Conservation (phyloP, 2,329 filamentous ascomycete species). For the Neofusicoccum cordaticola region DNA sequence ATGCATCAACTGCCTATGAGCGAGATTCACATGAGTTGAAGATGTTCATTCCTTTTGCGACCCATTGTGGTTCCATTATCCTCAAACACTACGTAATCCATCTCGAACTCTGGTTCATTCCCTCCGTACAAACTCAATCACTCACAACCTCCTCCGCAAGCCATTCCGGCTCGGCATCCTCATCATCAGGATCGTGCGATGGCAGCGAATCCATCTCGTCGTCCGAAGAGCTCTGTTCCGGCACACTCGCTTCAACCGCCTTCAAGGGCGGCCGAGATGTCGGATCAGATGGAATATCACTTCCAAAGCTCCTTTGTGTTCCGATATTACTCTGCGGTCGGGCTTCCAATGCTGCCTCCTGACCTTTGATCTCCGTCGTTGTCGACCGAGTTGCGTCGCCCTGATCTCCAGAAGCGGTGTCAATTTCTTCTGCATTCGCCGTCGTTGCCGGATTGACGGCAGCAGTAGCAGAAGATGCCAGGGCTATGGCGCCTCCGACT, state of each 20-base stretch:
- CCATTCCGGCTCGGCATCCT: conserved; percentile 65
- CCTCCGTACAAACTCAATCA: neutral
- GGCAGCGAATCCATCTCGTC: conserved; percentile 46
- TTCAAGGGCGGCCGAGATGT: neutral
- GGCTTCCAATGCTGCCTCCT: neutral
- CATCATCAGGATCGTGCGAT: conserved; percentile 63
- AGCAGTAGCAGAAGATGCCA: no score
- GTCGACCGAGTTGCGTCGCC: no score
- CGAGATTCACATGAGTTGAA: no score
- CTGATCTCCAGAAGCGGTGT: neutral
- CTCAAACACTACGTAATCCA: neutral
- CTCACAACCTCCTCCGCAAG: conserved; percentile 56
- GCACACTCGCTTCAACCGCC: neutral
- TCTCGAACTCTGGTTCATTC: neutral
- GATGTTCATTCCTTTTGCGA: no score
- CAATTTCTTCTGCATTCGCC: neutral
- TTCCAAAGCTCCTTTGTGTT: neutral
- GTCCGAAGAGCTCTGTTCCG: neutral
- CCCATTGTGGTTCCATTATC: no score
- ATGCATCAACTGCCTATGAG: no score
- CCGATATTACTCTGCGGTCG: neutral
- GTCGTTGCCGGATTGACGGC: no score
- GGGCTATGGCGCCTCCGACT: no score
- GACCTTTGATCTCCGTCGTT: neutral
- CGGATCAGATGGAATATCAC: neutral